A percentile compares a stretch with the other conserved stretches of the same genome.
These are phyloP conservation scores for Cordyceps javanica DNA, from an alignment of 2,329 filamentous ascomycete species.

Conservation along the genomic window DNA sequence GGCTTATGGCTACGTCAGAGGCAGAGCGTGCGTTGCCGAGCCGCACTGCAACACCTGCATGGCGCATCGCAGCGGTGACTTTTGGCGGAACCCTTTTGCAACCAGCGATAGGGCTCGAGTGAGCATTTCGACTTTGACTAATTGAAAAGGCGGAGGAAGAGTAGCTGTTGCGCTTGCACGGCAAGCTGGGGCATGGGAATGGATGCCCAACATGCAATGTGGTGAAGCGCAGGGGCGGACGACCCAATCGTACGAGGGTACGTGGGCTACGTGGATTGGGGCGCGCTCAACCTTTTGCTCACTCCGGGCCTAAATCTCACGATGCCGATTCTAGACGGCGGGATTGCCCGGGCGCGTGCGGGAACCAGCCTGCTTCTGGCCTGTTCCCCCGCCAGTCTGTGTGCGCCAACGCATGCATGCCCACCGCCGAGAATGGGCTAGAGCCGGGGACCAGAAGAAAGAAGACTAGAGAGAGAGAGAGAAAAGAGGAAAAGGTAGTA, in stretches of 20 bases:
- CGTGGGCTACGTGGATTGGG: background rate
- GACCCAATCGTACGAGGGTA: background rate
- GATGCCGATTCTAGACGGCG: slow-evolving; percentile 12
- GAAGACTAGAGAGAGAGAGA: too few species aligned
- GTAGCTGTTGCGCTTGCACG: background rate
- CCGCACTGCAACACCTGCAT: background rate
- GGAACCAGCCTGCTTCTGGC: slow-evolving; percentile 7
- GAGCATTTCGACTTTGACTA: background rate
- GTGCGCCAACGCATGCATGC: background rate
- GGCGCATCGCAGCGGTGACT: background rate
- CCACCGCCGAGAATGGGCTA: background rate
- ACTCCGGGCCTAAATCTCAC: slow-evolving; percentile 12
- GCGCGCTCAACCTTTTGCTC: background rate
- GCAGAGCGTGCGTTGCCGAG: background rate
- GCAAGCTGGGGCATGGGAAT: background rate
- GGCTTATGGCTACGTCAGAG: slow-evolving; percentile 1
- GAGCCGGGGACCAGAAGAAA: background rate
- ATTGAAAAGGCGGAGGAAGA: slow-evolving; percentile 1
- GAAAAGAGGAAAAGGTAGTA: background rate
- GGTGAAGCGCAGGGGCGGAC: background rate
- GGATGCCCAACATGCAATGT: slow-evolving; percentile 5
- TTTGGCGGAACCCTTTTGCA: background rate
- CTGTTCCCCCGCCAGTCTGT: background rate
- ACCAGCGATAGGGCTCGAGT: background rate
- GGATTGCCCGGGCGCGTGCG: slow-evolving; percentile 3